A percentile compares a stretch with the other conserved stretches of the same genome.
Evolutionary conservation across 2,329 filamentous ascomycete genomes (phyloP).

Genomic region (Verruconis gallopava): DNA sequence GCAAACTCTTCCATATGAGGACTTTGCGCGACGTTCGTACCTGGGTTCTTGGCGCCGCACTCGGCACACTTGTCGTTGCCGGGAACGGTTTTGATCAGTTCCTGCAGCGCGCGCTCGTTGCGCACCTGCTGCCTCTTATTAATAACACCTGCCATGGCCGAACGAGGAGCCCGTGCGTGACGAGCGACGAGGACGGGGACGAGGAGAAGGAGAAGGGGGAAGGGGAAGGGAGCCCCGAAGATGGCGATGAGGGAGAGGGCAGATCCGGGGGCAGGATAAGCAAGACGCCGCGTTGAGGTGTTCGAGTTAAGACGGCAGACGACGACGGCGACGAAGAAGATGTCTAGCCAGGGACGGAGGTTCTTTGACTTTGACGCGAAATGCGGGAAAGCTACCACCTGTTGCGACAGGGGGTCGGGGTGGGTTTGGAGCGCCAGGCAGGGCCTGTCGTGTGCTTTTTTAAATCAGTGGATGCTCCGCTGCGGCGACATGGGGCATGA

Average conservation of each 20-base stretch:
- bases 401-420: no score
- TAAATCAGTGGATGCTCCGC: no score
- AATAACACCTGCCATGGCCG: constrained; percentile 55
- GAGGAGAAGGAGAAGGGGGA: neutral
- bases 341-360: no score
- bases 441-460: no score
- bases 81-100: constrained; percentile 69
- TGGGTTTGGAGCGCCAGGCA: no score
- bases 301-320: no score
- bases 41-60: constrained; percentile 82
- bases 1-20: constrained; percentile 6
- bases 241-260: neutral
- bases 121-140: constrained; percentile 97
- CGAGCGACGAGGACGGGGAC: neutral
- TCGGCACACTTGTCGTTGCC: constrained; percentile 94
- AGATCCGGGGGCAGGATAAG: no score
- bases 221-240: neutral
- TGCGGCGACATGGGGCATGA: no score
- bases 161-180: neutral
- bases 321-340: no score
- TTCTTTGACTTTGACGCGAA: no score
- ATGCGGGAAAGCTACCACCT: no score
- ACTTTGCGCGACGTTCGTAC: constrained; percentile 37
- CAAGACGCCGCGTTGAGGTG: no score
- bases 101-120: constrained; percentile 84